phyloP scores from a whole-genome alignment of 768 basidiomycete genomes.

The Naematelia aurantialba region DNA sequence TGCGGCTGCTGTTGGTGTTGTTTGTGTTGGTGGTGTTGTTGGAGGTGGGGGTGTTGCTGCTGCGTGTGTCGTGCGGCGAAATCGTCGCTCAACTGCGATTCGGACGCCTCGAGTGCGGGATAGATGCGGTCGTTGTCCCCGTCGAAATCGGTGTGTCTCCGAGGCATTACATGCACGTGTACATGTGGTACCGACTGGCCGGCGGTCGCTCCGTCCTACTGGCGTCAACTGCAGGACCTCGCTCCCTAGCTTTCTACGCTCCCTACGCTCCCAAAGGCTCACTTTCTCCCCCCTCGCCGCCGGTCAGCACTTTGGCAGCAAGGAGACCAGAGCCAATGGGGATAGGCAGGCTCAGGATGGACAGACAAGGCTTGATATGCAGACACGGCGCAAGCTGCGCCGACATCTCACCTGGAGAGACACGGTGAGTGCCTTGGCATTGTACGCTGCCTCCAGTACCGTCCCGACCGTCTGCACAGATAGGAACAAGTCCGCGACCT shows the following conservation, averaged over 20 bases:
- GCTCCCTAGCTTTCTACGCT: too few relatives aligned
- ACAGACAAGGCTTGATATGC: too few relatives aligned
- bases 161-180: slow-evolving; percentile 91
- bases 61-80: slow-evolving; percentile 22
- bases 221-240: neutral
- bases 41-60: neutral
- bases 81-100: slow-evolving; percentile 34
- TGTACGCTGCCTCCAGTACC: slow-evolving; percentile 76
- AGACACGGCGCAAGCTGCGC: too few relatives aligned
- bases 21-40: neutral
- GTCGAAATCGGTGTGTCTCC: slow-evolving; percentile 57
- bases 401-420: slow-evolving; percentile 85
- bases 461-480: slow-evolving; percentile 74
- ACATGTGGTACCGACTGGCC: slow-evolving; percentile 87
- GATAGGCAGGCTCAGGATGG: slow-evolving; percentile 8
- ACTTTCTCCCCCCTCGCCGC: too few relatives aligned
- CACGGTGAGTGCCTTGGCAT: slow-evolving; percentile 76
- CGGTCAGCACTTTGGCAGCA: slow-evolving; percentile 1
- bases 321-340: slow-evolving; percentile 3
- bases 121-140: slow-evolving; percentile 55
- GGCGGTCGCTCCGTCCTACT: slow-evolving; percentile 77
- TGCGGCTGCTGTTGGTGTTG: neutral
- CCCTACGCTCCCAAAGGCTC: too few relatives aligned
- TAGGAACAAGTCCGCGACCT: slow-evolving; percentile 74
- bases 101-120: slow-evolving; percentile 62